These are phyloP conservation scores for Pouteria campechiana DNA, from an alignment of 179 eudicot species.

Conservation along the genomic window DNA sequence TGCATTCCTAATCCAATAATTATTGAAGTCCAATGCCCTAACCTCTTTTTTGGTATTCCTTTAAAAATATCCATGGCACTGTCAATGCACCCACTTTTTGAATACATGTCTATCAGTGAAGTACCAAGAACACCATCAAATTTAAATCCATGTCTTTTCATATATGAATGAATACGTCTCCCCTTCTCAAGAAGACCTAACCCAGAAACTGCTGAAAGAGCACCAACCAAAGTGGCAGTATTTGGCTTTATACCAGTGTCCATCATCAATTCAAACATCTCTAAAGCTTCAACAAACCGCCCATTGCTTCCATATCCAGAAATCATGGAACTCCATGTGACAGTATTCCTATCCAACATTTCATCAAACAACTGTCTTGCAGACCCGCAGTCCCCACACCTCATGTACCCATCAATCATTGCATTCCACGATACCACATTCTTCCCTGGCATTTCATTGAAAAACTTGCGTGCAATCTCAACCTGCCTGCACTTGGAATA, in stretches of 20 bases:
- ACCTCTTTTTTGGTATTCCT: constrained; percentile 7
- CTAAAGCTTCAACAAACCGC: constrained; percentile 7
- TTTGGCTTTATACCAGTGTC: constrained; percentile 1
- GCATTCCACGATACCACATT: constrained; percentile 16
- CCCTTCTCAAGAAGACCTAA: constrained; percentile 9
- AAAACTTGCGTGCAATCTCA: constrained; percentile 7
- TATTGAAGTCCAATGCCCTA: constrained; percentile 18
- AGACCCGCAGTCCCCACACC: constrained; percentile 4
- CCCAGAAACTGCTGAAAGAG: constrained; percentile 7
- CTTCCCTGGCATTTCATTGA: constrained; percentile 7
- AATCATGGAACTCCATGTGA: constrained; percentile 20
- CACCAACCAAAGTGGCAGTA: constrained; percentile 4
- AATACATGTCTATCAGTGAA: constrained; percentile 14
- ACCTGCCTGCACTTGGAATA: constrained; percentile 6
- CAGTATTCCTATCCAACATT: constrained; percentile 10
- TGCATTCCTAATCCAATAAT: constrained; percentile 14
- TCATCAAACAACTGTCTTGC: constrained; percentile 8
- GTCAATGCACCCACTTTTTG: constrained; percentile 13
- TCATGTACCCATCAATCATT: constrained; percentile 23
- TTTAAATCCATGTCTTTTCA: constrained; percentile 5
- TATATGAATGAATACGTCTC: constrained; percentile 10
- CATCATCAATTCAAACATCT: constrained; percentile 5
- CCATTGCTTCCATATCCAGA: constrained; percentile 9
- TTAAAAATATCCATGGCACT: constrained; percentile 9
- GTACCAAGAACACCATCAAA: constrained; percentile 15